Percentiles rank a stretch among this genome's conserved stretches.
These are phyloP conservation scores for Pseudofabraea citricarpa DNA, from an alignment of 2,329 filamentous ascomycete species.

Conservation along the genomic window DNA sequence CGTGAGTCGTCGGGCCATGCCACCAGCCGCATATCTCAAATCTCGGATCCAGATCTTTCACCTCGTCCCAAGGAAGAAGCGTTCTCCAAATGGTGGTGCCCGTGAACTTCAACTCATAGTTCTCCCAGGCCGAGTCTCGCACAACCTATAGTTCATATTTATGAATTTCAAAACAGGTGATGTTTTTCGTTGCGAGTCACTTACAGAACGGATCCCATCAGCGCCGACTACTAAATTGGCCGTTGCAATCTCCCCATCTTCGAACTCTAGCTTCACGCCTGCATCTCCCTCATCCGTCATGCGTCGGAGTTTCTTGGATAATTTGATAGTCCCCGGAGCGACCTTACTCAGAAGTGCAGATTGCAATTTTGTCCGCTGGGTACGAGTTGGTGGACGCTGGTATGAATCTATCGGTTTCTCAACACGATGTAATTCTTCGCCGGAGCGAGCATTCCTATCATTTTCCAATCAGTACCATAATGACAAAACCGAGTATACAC, in stretches of 20 bases:
- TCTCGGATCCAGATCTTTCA: constrained; percentile 27
- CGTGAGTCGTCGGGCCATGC: constrained; percentile 36
- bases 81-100: constrained; percentile 44
- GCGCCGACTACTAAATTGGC: constrained; percentile 45
- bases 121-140: no score
- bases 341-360: constrained; percentile 42
- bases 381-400: no score
- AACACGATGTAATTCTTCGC: no score
- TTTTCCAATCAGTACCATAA: no score
- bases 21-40: constrained; percentile 35
- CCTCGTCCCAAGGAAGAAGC: constrained; percentile 32
- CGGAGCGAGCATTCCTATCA: constrained; percentile 29
- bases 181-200: no score
- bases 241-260: constrained; percentile 36
- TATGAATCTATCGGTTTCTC: no score
- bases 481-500: no score
- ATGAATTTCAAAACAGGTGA: no score
- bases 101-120: constrained; percentile 5
- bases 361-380: constrained; percentile 41
- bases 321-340: constrained; percentile 35
- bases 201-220: constrained; percentile 45
- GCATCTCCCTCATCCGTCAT: constrained; percentile 32
- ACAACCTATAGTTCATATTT: no score
- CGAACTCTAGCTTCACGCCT: constrained; percentile 38
- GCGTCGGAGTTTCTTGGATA: constrained; percentile 37